phyloP scores from a whole-genome alignment of 2,329 filamentous ascomycete species.

The Lomentospora prolificans region DNA sequence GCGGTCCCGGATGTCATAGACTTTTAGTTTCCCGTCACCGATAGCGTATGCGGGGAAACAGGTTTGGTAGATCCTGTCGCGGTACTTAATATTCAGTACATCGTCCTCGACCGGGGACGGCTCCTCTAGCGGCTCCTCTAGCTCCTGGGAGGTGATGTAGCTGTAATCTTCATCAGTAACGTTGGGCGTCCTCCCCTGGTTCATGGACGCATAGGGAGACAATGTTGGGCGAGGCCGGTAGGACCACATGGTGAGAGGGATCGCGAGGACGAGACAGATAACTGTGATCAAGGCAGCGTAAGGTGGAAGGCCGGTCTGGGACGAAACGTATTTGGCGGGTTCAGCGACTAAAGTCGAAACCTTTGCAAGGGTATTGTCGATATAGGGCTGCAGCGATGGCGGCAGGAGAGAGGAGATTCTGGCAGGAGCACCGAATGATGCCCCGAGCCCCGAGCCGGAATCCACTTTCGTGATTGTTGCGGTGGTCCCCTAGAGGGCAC shows the following conservation, averaged over 20 bases:
- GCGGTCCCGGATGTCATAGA: slow-evolving; percentile 58
- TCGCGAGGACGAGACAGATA: slow-evolving; percentile 36
- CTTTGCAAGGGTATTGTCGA: slow-evolving; percentile 36
- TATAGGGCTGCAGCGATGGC: slow-evolving; percentile 38
- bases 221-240: slow-evolving; percentile 1
- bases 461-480: slow-evolving; percentile 40
- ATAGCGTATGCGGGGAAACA: slow-evolving; percentile 70
- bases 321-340: slow-evolving; percentile 40
- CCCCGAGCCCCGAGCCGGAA: slow-evolving; percentile 39
- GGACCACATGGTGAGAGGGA: slow-evolving; percentile 34
- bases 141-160: slow-evolving; percentile 72
- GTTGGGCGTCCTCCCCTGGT: slow-evolving; percentile 40
- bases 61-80: slow-evolving; percentile 54
- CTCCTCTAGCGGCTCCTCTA: slow-evolving; percentile 31
- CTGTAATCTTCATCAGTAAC: slow-evolving; percentile 70
- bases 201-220: slow-evolving; percentile 12
- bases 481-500: slow-evolving; percentile 1
- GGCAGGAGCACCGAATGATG: slow-evolving; percentile 51
- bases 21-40: slow-evolving; percentile 59
- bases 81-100: slow-evolving; percentile 59
- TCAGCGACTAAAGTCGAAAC: slow-evolving; percentile 31
- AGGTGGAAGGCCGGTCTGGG: slow-evolving; percentile 39
- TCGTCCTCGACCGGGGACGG: slow-evolving; percentile 54
- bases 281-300: slow-evolving; percentile 35
- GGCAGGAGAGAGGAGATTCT: slow-evolving; percentile 43